Evolutionary conservation across 345 rosid genomes (phyloP).

Genomic region (Brassica cretica): DNA sequence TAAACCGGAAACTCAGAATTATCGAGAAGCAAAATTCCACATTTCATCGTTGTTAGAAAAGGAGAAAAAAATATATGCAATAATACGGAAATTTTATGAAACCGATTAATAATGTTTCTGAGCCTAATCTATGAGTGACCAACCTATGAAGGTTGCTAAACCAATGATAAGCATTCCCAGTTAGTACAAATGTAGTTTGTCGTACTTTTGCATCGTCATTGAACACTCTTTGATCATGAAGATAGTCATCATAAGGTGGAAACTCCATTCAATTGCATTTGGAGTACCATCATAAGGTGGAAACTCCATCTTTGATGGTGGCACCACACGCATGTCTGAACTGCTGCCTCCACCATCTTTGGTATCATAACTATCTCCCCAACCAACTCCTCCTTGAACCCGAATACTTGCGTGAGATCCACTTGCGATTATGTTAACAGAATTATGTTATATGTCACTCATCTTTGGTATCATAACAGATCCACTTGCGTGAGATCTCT

Average conservation of each 20-base stretch:
- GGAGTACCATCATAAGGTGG: background rate
- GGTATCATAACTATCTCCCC: background rate
- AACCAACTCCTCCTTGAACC: background rate
- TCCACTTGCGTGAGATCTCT: too few relatives aligned
- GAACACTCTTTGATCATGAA: background rate
- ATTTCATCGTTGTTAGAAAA: slow-evolving; percentile 21
- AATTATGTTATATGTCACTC: too few relatives aligned
- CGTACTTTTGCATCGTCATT: background rate
- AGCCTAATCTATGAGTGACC: background rate
- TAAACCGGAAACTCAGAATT: background rate
- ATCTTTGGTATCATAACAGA: too few relatives aligned
- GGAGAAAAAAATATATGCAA: background rate
- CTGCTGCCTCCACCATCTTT: background rate
- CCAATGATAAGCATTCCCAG: background rate
- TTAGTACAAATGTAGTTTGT: background rate
- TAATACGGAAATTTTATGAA: background rate
- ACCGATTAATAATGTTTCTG: background rate
- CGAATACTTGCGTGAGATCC: background rate
- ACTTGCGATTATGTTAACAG: too few relatives aligned
- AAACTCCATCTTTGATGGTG: background rate
- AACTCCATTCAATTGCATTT: background rate
- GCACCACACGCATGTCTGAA: background rate
- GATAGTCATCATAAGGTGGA: background rate
- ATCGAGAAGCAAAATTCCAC: background rate
- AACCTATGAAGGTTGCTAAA: background rate